Percentiles rank a stretch among this genome's conserved stretches.
Evolutionary conservation across 2,329 filamentous ascomycete species (phyloP).

Genomic region (Scedosporium minutisporum): DNA sequence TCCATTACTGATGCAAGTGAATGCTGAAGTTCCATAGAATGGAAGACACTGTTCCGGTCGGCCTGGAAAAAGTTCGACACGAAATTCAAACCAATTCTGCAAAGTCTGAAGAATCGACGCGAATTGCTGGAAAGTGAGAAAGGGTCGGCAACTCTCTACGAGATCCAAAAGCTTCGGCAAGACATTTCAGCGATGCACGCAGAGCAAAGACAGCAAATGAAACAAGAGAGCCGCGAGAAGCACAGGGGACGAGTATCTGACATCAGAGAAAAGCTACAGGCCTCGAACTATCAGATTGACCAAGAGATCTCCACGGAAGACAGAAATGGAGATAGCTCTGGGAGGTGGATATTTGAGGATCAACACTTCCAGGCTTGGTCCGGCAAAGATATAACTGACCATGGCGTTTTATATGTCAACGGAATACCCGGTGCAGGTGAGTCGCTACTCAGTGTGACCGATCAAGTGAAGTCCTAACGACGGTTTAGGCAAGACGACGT

Average conservation of each 20-base stretch:
- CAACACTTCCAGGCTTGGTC: not conserved
- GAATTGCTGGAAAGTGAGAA: not conserved
- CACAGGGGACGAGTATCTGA: not conserved
- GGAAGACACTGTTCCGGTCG: not conserved
- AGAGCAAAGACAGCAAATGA: not conserved
- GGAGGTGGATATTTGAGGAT: not conserved
- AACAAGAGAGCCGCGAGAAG: not conserved
- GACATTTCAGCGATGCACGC: no score
- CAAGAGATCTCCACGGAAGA: not conserved
- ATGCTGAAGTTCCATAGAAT: not conserved
- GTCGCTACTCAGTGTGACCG: not conserved
- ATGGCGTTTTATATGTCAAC: not conserved
- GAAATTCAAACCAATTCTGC: not conserved
- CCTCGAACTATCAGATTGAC: not conserved
- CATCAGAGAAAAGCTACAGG: not conserved
- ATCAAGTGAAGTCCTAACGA: no score
- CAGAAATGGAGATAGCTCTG: not conserved
- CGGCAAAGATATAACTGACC: not conserved
- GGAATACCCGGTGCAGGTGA: not conserved
- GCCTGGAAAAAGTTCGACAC: not conserved
- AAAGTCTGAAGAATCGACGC: not conserved
- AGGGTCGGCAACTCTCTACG: not conserved
- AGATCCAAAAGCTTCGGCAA: no score
- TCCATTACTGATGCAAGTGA: not conserved
- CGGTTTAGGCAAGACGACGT: not conserved